Conservation (phyloP, 495 filamentous ascomycete species). For the Xylaria castorea region DNA sequence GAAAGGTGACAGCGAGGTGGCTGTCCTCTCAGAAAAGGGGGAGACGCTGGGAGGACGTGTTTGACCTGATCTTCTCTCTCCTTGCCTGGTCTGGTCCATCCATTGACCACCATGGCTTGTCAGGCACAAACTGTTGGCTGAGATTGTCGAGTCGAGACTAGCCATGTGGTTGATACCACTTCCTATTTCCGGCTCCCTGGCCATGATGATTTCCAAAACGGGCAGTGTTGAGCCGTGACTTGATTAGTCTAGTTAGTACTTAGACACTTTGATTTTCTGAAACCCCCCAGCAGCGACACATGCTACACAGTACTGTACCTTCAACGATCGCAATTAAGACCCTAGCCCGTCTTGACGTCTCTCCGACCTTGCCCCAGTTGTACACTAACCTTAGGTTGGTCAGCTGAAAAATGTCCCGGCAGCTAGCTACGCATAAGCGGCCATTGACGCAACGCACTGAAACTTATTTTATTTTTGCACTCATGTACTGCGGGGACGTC, state of each 20-base stretch:
- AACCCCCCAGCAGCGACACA: conserved; percentile 10
- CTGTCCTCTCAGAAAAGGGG: background rate
- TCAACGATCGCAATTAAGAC: conserved; percentile 13
- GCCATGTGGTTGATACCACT: conserved; percentile 3
- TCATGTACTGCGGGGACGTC: conserved; percentile 15
- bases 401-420: conserved; percentile 11
- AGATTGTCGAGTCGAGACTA: background rate
- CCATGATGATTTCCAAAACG: background rate
- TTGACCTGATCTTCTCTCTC: background rate
- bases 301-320: background rate
- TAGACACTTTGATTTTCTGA: background rate
- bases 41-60: conserved; percentile 10
- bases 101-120: background rate
- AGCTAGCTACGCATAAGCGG: no score
- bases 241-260: background rate
- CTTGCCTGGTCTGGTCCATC: background rate
- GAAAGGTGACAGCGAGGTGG: background rate
- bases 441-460: conserved; percentile 15
- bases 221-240: background rate
- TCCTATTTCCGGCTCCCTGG: conserved; percentile 3
- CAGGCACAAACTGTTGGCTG: conserved; percentile 23
- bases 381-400: background rate
- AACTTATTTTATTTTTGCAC: conserved; percentile 12
- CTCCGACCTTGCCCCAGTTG: background rate
- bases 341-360: conserved; percentile 9